Evolutionary conservation across 2,329 filamentous ascomycete genomes (phyloP), one percentile per base, ranked within the genome.

Genomic region (Metarhizium humberi): DNA sequence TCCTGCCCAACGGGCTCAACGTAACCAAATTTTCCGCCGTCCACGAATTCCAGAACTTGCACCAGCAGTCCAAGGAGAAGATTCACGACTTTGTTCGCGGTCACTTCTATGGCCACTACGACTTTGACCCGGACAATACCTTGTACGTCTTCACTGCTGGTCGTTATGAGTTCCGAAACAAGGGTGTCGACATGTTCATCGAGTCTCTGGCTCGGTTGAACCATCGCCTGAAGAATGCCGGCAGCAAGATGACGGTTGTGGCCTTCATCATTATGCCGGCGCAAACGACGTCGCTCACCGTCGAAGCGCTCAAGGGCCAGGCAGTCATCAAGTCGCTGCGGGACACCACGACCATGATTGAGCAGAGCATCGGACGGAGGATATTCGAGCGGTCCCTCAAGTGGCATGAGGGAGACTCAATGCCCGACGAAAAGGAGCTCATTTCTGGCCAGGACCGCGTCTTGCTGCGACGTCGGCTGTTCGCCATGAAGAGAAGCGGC

Each of bases 141-240:
- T 81, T 99, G 40, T 99, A 96, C 74, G 87, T 97, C 74, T 99
- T 99, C 78, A 99, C 92, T 3, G 88, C 94, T 6, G 94, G 94
- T 57, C 88, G 94, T 59, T 99, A 99, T 67, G 94, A 99, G 72
- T 99, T 92, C 79, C 81, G 94, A 61, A 99, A 99, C 69, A 99
- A 99, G 75, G 94, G 94, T 67, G 92, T 96, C 10, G 94, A 99
- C 72, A 97, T 99, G 94, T 99, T 97, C 72, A 95, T 99, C 63
- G 94, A 99, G 73, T 94, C 92, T 3, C 77, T 99, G 59, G 94
- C 94, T 32, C 88, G 94, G 47, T 76, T 99, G 65, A 99, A 99
- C 74, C 92, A 97, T 76, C 84, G 88, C 43, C 83, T 99, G 67
- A 97, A 97, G 80, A 74, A 74, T 52, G 74, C 85, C 7, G 90